Evolutionary conservation across 1,139 yeast species (phyloP).

Genomic region (Meyerozyma athensensis): DNA sequence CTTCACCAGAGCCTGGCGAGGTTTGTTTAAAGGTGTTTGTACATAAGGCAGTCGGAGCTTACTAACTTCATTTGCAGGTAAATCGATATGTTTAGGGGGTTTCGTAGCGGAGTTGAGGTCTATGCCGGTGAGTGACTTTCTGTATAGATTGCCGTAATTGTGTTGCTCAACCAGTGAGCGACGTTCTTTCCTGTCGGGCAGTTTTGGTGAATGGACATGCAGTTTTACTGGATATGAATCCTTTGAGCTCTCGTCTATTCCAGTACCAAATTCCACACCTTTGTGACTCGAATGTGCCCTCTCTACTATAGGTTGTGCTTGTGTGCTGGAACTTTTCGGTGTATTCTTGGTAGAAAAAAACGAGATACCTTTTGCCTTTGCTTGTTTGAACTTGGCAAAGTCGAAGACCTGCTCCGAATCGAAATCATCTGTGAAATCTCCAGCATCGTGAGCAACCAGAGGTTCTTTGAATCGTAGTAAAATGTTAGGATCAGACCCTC

Average conservation of each 20-base stretch:
- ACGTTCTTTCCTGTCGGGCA: background rate
- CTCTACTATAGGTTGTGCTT: slow-evolving; percentile 24
- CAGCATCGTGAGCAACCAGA: slow-evolving; percentile 7
- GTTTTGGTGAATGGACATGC: background rate
- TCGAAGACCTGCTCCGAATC: slow-evolving; percentile 23
- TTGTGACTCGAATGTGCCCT: slow-evolving; percentile 18
- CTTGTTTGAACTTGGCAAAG: slow-evolving; percentile 35
- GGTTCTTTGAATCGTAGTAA: background rate
- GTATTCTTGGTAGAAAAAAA: slow-evolving; percentile 8
- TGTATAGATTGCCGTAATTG: slow-evolving; percentile 6
- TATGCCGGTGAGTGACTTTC: slow-evolving; percentile 1
- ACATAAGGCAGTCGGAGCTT: background rate
- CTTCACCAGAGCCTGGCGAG: slow-evolving; percentile 32
- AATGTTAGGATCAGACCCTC: background rate
- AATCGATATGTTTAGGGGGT: slow-evolving; percentile 12
- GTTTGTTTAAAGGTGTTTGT: slow-evolving; percentile 12
- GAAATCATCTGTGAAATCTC: slow-evolving; percentile 19
- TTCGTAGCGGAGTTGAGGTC: background rate
- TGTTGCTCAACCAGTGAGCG: too few relatives aligned
- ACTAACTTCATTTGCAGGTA: background rate
- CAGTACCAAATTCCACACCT: slow-evolving; percentile 3
- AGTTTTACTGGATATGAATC: too few relatives aligned
- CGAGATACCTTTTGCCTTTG: slow-evolving; percentile 27
- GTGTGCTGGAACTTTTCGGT: slow-evolving; percentile 5
- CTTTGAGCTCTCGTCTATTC: background rate